Percentiles rank a stretch among this genome's conserved stretches.
phyloP scores from a whole-genome alignment of 2,329 filamentous ascomycete species.

The Coniochaeta hoffmannii region DNA sequence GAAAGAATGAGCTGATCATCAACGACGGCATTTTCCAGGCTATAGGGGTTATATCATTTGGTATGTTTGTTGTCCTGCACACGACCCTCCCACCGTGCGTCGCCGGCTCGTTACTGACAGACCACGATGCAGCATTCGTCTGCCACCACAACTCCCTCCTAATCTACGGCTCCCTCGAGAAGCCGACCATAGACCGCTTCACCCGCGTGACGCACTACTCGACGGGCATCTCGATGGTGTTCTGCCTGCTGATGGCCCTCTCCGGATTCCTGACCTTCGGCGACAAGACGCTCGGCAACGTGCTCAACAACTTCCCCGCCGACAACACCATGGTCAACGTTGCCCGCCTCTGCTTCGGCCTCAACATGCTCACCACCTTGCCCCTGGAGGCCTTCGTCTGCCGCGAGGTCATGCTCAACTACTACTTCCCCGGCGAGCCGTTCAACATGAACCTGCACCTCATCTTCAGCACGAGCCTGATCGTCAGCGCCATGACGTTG shows the following conservation, averaged over 20 bases:
- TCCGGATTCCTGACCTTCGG: slow-evolving; percentile 91
- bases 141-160: slow-evolving; percentile 92
- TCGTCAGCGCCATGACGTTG: slow-evolving; percentile 69
- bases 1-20: slow-evolving; percentile 63
- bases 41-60: slow-evolving; percentile 96
- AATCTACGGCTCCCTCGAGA: slow-evolving; percentile 92
- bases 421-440: slow-evolving; percentile 60
- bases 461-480: slow-evolving; percentile 75
- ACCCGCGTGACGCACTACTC: slow-evolving; percentile 89
- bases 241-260: slow-evolving; percentile 82
- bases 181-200: slow-evolving; percentile 93
- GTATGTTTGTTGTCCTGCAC: slow-evolving; percentile 39
- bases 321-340: slow-evolving; percentile 93
- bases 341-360: slow-evolving; percentile 86
- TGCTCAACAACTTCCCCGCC: slow-evolving; percentile 92
- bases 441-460: slow-evolving; percentile 82
- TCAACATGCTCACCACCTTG: slow-evolving; percentile 97
- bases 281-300: slow-evolving; percentile 85
- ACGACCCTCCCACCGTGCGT: neutral
- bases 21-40: slow-evolving; percentile 90
- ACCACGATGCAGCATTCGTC: slow-evolving; percentile 46
- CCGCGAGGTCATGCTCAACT: slow-evolving; percentile 90
- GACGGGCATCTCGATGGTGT: slow-evolving; percentile 82
- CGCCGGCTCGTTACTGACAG: neutral
- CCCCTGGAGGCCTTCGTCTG: slow-evolving; percentile 97